Evolutionary conservation across 257 asterid genomes (phyloP), one percentile per base, ranked within the genome.

Genomic region (Solanum bulbocastanum): DNA sequence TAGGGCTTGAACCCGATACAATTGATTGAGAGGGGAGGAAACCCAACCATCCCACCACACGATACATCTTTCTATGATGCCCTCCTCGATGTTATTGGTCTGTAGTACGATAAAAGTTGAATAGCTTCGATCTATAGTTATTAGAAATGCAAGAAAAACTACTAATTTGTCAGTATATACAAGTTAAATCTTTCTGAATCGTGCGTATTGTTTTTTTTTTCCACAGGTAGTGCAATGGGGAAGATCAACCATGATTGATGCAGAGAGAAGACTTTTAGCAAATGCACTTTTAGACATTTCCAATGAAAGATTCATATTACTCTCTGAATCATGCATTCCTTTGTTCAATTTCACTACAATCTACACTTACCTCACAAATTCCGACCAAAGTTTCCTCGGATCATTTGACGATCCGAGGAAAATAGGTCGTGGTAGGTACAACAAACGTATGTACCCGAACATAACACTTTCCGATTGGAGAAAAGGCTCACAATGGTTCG

Each of bases 401-500:
- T 68, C 91, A 25, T 96, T 95, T 27, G 95, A 94, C 25, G 98
- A 96, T 88, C 96, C 93, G 3, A 88, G 95, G 8, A 92, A 88
- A 30, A 92, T 88, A 3, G 98, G 97, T 25, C 93, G 95, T 11
- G 98, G 98, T 22, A 90, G 97, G 16, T 94, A 94, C 94, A 93
- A 94, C 90, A 91, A 90, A 76, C 86, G 89, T 82, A 95, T 95
- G 98, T 87, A 87, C 56, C 98, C 98, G 33, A 23, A 83, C 1
- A 88, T 94, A 83, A 33, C 90, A 12, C 36, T 92, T 30, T 83
- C 92, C 23, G 92, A 94, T 10, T 95, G 98, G 97, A 93, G 96
- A 66, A 96, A 94, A 79, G 98, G 98, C 30, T 94, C 97, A 14
- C 98, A 95, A 52, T 94, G 98, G 98, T 94, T 95, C 33, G 97